phyloP scores from a whole-genome alignment of 2,329 filamentous ascomycete genomes.

The Pseudogymnoascus sp. region DNA sequence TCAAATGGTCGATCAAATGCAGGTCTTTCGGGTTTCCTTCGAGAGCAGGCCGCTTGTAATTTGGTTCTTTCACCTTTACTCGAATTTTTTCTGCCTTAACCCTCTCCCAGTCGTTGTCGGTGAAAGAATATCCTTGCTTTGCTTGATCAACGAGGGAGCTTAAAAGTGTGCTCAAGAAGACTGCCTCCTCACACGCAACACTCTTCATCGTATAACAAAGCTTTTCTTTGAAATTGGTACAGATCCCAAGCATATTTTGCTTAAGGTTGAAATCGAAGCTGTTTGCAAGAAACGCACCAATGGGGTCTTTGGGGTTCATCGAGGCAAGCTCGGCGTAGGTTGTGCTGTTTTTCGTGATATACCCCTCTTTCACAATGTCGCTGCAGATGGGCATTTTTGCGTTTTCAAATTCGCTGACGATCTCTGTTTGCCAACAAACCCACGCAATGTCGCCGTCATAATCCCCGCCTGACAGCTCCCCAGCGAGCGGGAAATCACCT shows the following conservation, averaged over 20 bases:
- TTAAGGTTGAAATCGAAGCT: slow-evolving; percentile 53
- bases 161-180: slow-evolving; percentile 45
- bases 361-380: slow-evolving; percentile 41
- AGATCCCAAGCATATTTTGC: slow-evolving; percentile 52
- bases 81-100: slow-evolving; percentile 23
- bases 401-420: slow-evolving; percentile 63
- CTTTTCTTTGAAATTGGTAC: slow-evolving; percentile 57
- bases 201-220: slow-evolving; percentile 52
- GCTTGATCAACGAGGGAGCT: slow-evolving; percentile 50
- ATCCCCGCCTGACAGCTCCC: slow-evolving; percentile 69
- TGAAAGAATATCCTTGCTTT: slow-evolving; percentile 49
- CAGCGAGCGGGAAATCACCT: slow-evolving; percentile 56
- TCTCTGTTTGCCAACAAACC: slow-evolving; percentile 63
- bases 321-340: slow-evolving; percentile 28
- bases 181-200: slow-evolving; percentile 39
- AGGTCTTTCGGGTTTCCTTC: slow-evolving; percentile 16
- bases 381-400: slow-evolving; percentile 40
- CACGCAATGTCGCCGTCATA: slow-evolving; percentile 76
- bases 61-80: slow-evolving; percentile 30
- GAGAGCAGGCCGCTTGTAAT: slow-evolving; percentile 38
- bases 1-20: slow-evolving; percentile 59
- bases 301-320: slow-evolving; percentile 7
- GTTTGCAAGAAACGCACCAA: slow-evolving; percentile 40
- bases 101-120: slow-evolving; percentile 32
- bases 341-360: slow-evolving; percentile 42